Evolutionary conservation across 306 rosid genomes (phyloP), one percentile per base, ranked within the genome.

Genomic region (Fragaria ananassa): DNA sequence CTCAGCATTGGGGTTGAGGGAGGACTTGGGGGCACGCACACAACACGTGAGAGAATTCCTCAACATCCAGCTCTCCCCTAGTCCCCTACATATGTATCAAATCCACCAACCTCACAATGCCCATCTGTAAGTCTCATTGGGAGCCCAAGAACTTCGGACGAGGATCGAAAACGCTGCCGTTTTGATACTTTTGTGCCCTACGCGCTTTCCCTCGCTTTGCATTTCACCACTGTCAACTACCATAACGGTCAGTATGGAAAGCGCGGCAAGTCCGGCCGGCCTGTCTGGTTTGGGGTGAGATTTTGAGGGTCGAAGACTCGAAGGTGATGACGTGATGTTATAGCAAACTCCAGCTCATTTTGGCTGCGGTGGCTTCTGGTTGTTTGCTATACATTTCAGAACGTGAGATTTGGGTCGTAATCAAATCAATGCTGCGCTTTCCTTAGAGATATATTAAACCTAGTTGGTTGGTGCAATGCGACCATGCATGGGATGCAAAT

Each of bases 81-180:
- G 34, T 31, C 34, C 34, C 34, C 34, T 31, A 31, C 34, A 31
- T 31, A 61, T 57, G 21, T 19, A 19, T 25, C 62, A 13, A 39
- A 23, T 60, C 31, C 42, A 31, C 18, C 68, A 29, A 23, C 42
- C 39, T 25, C 17, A 12, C 18, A 25, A 5, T 13, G n/a, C 42
- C 4, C 68, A 62, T 29, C 68, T 62, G 68, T 13, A 62, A 62
- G 68, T 62, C 68, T 62, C 4, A 31, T 29, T 62, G 68, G 68
- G 68, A 62, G 41, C 68, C 68, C 68, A 62, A 62, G 68, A 62
- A 29, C 23, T 29, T 62, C 68, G 68, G 68, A 62, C 44, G 44
- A 31, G 5, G 44, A 62, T 29, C 12, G 1, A 39, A 10, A 31
- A 62, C 68, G 68, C 10, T 3, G 42, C 12, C 68, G 68, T 62